Base-by-base conservation (phyloP, 2,329 filamentous ascomycete genomes). In the Cladosporium austrohemisphaericum region DNA sequence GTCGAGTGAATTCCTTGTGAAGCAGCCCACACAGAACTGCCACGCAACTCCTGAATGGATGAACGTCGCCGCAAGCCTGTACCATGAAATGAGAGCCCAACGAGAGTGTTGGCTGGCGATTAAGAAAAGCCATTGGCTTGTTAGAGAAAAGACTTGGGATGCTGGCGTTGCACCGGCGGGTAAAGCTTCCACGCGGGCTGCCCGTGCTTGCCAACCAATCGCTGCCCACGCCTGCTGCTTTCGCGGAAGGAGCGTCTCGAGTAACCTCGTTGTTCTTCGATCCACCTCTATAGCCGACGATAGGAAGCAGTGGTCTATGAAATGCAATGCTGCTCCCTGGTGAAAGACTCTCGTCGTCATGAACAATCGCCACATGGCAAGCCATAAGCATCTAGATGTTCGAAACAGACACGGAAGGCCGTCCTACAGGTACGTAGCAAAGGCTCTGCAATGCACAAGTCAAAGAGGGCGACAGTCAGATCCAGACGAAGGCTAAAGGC, bases 401-500 rank as follows among this genome's bases (percentile, higher is more conserved):
- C n/a, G n/a, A n/a, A n/a, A n/a, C n/a, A 32, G 29, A 32, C 16
- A 32, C 29, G 29, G 11, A 14, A 5, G 5, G 7, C 29, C 29
- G 29, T 32, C n/a, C n/a, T n/a, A n/a, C n/a, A n/a, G n/a, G n/a
- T n/a, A n/a, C n/a, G n/a, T n/a, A n/a, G n/a, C 1, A 36, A 36
- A 36, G 33, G 16, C 33, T 36, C 14, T 46, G 43, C 43, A 36
- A 35, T 33, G 31, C 31, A 26, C 32, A 20, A 46, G 32, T 46
- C 19, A 46, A 32, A 35, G n/a, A 25, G 43, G 23, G 20, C 9
- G n/a, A 18, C 26, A 23, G 43, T 16, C 20, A 16, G 40, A 31
- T 33, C 28, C 18, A 32, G 40, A 43, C 40, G 23, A 13, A 13
- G 23, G 32, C 16, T 10, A 18, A 10, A 36, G 32, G 9, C 32